Evolutionary conservation across 768 basidiomycete species (phyloP), one percentile per base, ranked within the genome.

Genomic region (Suillus subaureus): DNA sequence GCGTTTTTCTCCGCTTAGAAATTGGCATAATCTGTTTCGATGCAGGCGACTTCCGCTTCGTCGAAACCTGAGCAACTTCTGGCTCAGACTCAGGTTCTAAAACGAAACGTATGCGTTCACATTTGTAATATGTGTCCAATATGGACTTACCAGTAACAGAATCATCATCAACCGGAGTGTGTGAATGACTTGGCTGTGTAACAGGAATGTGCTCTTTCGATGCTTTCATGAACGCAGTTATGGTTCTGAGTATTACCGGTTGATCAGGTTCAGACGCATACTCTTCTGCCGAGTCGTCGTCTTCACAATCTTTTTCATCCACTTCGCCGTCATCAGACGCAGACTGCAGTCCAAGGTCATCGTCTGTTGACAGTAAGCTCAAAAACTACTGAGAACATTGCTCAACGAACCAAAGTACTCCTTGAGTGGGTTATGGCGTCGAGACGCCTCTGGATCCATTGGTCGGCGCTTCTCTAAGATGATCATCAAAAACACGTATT

Each of bases 331-430:
- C 80, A 68, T 87, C 86, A 9, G 83, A 84, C 26, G 81, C 86
- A 33, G 86, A 87, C 37, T 85, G 83, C 21, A 87, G 70, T 45
- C 81, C 82, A 45, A 88, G 69, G 52, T 82, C 79, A 64, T 78
- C 70, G 8, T 74, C 83, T 81, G 65, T 56, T 70, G 2, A 26
- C 18, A 61, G 21, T 12, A 61, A 33, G 45, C 39, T 21, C 4
- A 26, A 23, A 13, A 23, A 39, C 15, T 45, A 9, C 13, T 5
- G 4, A 15, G 7, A 31, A 5, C 45, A 4, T 18, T 18, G 11
- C 33, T 45, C 16, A 42, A 43, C 80, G 37, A 65, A 84, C 86
- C 81, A 62, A 88, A 87, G 66, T 80, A 88, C 62, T 81, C 74
- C 47, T 80, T 71, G 4, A 88, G 74, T 0, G 84, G 84, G 68